Conservation (phyloP, 2,329 filamentous ascomycete species). For the Mariannaea sp. region DNA sequence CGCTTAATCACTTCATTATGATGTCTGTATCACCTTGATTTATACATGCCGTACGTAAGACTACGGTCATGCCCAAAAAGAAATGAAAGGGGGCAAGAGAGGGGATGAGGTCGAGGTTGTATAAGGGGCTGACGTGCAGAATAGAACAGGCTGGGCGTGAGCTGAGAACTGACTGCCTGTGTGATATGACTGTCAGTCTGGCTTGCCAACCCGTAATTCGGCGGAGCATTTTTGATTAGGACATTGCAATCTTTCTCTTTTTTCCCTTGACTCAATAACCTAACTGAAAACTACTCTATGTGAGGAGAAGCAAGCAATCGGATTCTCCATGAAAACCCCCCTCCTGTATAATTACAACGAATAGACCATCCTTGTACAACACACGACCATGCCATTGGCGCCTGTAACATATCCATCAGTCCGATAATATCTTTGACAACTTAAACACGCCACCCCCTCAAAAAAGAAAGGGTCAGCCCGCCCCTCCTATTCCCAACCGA, state of each 20-base stretch:
- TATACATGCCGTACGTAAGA: neutral
- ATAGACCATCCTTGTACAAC: conserved; percentile 35
- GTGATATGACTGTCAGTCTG: neutral
- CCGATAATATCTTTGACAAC: conserved; percentile 24
- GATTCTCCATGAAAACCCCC: conserved; percentile 22
- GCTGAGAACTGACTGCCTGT: neutral
- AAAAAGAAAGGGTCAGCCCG: too few species aligned
- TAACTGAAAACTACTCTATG: conserved; percentile 20
- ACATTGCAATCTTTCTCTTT: conserved; percentile 6
- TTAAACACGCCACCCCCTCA: conserved; percentile 23
- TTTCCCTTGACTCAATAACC: neutral
- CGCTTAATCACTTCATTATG: neutral
- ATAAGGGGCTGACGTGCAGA: too few species aligned
- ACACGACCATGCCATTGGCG: conserved; percentile 37
- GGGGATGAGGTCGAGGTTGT: neutral
- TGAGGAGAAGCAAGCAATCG: conserved; percentile 15
- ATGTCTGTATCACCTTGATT: neutral
- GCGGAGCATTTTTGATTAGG: too few species aligned
- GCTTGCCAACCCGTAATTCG: too few species aligned
- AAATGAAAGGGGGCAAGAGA: neutral
- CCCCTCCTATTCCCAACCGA: neutral
- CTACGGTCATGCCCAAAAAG: neutral
- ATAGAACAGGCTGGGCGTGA: neutral
- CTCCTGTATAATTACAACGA: conserved; percentile 37
- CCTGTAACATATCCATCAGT: conserved; percentile 38